These are phyloP conservation scores for Neonectria neomacrospora DNA, from an alignment of 2,329 filamentous ascomycete genomes.

Conservation along the genomic window DNA sequence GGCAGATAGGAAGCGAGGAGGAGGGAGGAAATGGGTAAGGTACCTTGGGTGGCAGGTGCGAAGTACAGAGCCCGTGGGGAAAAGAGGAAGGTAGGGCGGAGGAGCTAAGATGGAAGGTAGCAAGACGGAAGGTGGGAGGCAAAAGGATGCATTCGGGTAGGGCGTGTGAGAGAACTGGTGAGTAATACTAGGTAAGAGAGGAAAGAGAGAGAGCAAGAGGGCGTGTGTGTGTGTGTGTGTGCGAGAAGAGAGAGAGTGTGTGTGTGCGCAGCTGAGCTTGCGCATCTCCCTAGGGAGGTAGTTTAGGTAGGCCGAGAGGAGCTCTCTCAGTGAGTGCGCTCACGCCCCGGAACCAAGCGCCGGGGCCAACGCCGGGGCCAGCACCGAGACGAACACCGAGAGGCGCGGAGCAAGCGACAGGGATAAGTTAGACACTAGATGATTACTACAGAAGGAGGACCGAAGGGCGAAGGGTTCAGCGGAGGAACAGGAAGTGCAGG, in stretches of 20 bases:
- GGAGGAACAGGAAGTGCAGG: conserved; percentile 23
- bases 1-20: conserved; percentile 30
- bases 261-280: conserved; percentile 28
- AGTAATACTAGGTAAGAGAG: conserved; percentile 34
- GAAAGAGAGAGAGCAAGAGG: conserved; percentile 22
- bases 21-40: conserved; percentile 28
- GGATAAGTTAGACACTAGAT: conserved; percentile 8
- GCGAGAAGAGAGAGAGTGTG: conserved; percentile 8
- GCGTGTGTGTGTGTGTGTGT: conserved; percentile 9
- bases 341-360: conserved; percentile 19
- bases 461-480: conserved; percentile 30
- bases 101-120: conserved; percentile 33
- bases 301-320: conserved; percentile 6
- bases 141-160: conserved; percentile 43
- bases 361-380: conserved; percentile 17
- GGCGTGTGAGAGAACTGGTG: conserved; percentile 36
- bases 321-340: conserved; percentile 22
- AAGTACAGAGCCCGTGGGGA: conserved; percentile 27
- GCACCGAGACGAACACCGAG: conserved; percentile 17
- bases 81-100: conserved; percentile 35
- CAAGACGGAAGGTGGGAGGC: conserved; percentile 43
- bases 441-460: conserved; percentile 24
- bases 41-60: not conserved
- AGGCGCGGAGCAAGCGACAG: conserved; percentile 18
- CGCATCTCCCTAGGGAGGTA: conserved; percentile 7